Percentiles rank a stretch among this genome's conserved stretches.
phyloP scores from a whole-genome alignment of 129 eudicot genomes.

The Artemisia argyi region DNA sequence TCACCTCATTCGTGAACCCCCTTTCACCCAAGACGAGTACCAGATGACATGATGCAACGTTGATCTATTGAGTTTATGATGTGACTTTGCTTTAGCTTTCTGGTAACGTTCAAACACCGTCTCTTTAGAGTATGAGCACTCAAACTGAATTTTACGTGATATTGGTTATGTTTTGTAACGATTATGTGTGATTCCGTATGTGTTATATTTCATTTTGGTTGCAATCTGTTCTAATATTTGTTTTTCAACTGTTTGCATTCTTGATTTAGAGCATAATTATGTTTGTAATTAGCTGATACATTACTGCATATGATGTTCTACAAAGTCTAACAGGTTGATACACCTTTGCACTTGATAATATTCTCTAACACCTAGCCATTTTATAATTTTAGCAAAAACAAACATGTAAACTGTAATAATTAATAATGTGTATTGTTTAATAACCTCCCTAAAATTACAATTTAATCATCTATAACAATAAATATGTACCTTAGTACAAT shows the following conservation, averaged over 20 bases:
- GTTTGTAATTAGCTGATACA: neutral
- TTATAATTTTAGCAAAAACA: neutral
- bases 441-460: neutral
- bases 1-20: neutral
- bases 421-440: neutral
- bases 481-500: neutral
- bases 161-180: constrained; percentile 1
- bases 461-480: neutral
- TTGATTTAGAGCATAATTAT: neutral
- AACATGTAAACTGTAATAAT: neutral
- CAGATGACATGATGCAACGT: neutral
- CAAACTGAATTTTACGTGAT: neutral
- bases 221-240: neutral
- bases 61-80: neutral
- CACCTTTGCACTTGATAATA: neutral
- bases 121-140: neutral
- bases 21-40: neutral
- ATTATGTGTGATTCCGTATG: neutral
- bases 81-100: neutral
- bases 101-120: constrained; percentile 6
- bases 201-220: no score
- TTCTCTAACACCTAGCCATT: neutral
- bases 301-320: neutral
- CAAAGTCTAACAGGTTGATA: no score
- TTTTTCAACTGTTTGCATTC: neutral